These are phyloP conservation scores for Phaeosphaeria sp. DNA, from an alignment of 2,329 filamentous ascomycete genomes.

Conservation along the genomic window DNA sequence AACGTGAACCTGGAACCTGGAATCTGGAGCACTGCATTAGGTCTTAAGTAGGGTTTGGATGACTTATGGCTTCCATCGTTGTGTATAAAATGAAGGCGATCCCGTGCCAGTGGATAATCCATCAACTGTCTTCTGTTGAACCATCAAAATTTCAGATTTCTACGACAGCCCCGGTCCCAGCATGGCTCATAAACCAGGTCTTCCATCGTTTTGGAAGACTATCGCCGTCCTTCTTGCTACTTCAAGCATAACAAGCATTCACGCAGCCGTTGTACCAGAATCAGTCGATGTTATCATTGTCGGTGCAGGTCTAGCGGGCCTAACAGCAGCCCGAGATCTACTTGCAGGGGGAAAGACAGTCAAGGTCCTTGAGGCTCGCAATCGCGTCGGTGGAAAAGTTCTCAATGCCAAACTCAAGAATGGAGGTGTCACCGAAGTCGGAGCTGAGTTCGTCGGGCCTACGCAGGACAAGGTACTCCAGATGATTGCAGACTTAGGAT, in stretches of 20 bases:
- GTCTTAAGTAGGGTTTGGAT: not conserved
- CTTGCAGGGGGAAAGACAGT: conserved; percentile 47
- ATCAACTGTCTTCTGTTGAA: no score
- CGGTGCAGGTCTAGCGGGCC: conserved; percentile 53
- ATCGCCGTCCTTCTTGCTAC: not conserved
- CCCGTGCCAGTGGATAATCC: no score
- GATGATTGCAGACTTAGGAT: conserved; percentile 25
- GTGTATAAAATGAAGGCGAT: no score
- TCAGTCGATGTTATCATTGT: conserved; percentile 45
- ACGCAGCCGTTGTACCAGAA: conserved; percentile 5
- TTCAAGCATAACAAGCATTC: not conserved
- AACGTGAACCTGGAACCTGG: not conserved
- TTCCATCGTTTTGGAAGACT: not conserved
- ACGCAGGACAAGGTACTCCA: conserved; percentile 26
- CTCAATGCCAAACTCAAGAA: conserved; percentile 33
- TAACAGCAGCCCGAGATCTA: conserved; percentile 43
- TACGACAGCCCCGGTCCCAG: not conserved
- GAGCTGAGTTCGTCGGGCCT: conserved; percentile 30
- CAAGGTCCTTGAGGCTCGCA: conserved; percentile 58
- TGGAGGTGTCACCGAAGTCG: conserved; percentile 28
- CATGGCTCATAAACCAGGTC: not conserved
- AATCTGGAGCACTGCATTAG: not conserved
- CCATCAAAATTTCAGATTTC: not conserved
- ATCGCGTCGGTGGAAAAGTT: conserved; percentile 61
- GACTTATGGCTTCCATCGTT: not conserved